Percentiles rank a stretch among this genome's conserved stretches.
phyloP scores from a whole-genome alignment of 2,329 filamentous ascomycete genomes.

The Coniella lustricola region DNA sequence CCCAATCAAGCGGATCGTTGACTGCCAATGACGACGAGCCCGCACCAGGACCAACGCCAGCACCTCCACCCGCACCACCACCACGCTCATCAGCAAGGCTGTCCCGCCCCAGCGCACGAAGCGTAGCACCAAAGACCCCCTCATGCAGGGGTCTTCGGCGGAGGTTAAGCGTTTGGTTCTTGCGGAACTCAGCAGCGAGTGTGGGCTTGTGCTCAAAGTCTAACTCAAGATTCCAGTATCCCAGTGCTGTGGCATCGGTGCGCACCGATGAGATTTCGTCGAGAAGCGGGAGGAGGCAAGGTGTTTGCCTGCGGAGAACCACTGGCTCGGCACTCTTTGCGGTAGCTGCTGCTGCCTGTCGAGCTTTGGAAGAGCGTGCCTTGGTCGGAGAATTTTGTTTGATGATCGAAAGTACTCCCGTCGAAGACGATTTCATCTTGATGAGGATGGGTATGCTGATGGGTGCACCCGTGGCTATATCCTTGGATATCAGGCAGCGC shows the following conservation, averaged over 20 bases:
- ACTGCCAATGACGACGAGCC: slow-evolving; percentile 14
- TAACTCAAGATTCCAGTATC: slow-evolving; percentile 75
- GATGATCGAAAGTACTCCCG: slow-evolving; percentile 34
- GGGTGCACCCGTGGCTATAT: slow-evolving; percentile 75
- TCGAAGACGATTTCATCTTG: slow-evolving; percentile 37
- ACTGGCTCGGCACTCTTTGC: slow-evolving; percentile 22
- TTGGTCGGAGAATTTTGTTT: slow-evolving; percentile 30
- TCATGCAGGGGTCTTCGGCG: slow-evolving; percentile 63
- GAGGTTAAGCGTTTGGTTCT: slow-evolving; percentile 68
- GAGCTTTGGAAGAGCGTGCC: slow-evolving; percentile 24
- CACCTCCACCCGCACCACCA: background rate
- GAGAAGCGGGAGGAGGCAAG: slow-evolving; percentile 58
- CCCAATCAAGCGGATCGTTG: slow-evolving; percentile 58
- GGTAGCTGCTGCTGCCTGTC: background rate
- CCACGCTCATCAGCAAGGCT: slow-evolving; percentile 9
- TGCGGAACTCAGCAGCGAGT: slow-evolving; percentile 57
- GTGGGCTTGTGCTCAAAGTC: slow-evolving; percentile 60
- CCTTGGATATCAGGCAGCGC: slow-evolving; percentile 79
- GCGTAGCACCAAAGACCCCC: slow-evolving; percentile 63
- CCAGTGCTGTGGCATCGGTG: slow-evolving; percentile 53
- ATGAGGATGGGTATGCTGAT: slow-evolving; percentile 67
- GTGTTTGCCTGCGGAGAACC: slow-evolving; percentile 40
- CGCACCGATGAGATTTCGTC: slow-evolving; percentile 52
- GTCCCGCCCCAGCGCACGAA: slow-evolving; percentile 59
- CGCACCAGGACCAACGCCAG: slow-evolving; percentile 28